Percentiles rank a stretch among this genome's conserved stretches.
Conservation (phyloP, 495 filamentous ascomycete species). For the Pyrenula aspistea region DNA sequence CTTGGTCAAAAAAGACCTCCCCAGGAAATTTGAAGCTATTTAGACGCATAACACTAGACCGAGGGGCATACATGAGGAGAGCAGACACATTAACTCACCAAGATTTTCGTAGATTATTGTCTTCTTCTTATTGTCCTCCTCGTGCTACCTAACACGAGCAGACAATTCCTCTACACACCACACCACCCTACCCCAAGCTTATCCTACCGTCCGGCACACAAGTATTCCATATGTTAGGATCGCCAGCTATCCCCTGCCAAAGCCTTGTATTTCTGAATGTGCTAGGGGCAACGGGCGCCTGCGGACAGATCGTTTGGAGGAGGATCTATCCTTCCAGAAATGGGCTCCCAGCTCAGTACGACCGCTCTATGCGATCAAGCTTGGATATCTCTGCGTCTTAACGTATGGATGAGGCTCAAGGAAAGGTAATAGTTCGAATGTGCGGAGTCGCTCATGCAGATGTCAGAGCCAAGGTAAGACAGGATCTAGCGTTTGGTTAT, state of each 20-base stretch:
- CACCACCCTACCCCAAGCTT: neutral
- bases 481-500: neutral
- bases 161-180: neutral
- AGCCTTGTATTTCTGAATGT: neutral
- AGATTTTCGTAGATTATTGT: too few species aligned
- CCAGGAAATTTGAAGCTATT: too few species aligned
- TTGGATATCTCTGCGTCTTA: too few species aligned
- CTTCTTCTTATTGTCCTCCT: too few species aligned
- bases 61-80: neutral
- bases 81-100: too few species aligned
- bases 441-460: neutral
- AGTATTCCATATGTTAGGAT: neutral
- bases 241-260: neutral
- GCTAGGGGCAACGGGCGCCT: neutral
- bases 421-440: neutral
- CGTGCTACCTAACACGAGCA: too few species aligned
- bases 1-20: too few species aligned
- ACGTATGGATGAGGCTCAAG: neutral
- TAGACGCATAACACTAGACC: too few species aligned
- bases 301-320: neutral
- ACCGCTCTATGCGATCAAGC: too few species aligned
- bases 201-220: neutral
- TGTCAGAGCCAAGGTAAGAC: neutral
- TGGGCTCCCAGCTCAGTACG: too few species aligned
- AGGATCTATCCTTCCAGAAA: too few species aligned